These are phyloP conservation scores for Ophiosphaerella korrae DNA, from an alignment of 2,329 filamentous ascomycete species.

Conservation along the genomic window DNA sequence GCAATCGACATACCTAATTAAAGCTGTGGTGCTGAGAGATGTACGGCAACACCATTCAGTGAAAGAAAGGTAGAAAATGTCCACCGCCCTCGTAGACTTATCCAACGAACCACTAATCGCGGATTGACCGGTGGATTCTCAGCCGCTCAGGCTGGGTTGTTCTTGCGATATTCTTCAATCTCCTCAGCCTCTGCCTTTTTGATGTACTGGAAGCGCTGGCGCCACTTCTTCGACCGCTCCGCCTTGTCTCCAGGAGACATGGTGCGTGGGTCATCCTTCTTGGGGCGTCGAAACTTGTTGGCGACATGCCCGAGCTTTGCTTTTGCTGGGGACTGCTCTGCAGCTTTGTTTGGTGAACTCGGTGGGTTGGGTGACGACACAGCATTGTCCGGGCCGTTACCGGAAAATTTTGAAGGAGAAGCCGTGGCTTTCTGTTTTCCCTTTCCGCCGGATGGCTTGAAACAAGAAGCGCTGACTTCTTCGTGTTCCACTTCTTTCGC, in stretches of 20 bases:
- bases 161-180: constrained; percentile 28
- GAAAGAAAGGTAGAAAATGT: neutral
- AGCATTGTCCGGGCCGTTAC: constrained; percentile 16
- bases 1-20: neutral
- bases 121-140: neutral
- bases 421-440: constrained; percentile 37
- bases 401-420: constrained; percentile 29
- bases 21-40: neutral
- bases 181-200: constrained; percentile 36
- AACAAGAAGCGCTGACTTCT: constrained; percentile 37
- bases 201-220: constrained; percentile 41
- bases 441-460: constrained; percentile 34
- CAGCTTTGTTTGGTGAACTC: constrained; percentile 43
- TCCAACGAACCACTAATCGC: neutral
- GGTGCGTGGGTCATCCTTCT: constrained; percentile 42
- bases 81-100: neutral
- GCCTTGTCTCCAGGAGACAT: constrained; percentile 47
- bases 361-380: constrained; percentile 33
- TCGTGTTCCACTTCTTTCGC: constrained; percentile 15
- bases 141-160: constrained; percentile 6
- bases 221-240: constrained; percentile 44
- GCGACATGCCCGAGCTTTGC: constrained; percentile 54
- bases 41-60: neutral
- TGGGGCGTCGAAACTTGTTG: constrained; percentile 50
- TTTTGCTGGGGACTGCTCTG: constrained; percentile 51